Conservation (phyloP, 2,329 filamentous ascomycete genomes). For the Daldinia sp. region DNA sequence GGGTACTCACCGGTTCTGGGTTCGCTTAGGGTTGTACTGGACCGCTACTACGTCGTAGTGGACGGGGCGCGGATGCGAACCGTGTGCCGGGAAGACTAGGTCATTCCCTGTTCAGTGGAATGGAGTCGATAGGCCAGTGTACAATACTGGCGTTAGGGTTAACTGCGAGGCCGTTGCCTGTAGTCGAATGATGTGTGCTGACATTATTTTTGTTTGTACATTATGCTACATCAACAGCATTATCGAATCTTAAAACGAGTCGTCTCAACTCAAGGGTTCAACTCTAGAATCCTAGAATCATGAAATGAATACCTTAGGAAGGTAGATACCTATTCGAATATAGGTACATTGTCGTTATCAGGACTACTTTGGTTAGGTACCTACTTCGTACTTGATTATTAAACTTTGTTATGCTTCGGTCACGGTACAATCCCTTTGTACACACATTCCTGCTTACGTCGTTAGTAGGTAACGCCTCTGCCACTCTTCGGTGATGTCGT, state of each 20-base stretch:
- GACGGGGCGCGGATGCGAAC: conserved; percentile 38
- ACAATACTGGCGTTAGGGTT: conserved; percentile 17
- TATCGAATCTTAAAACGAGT: conserved; percentile 6
- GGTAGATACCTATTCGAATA: neutral
- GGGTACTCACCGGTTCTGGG: conserved; percentile 42
- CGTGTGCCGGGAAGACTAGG: conserved; percentile 35
- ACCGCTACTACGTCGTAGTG: conserved; percentile 27
- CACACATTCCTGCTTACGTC: neutral
- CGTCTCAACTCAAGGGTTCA: neutral
- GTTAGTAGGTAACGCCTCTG: neutral
- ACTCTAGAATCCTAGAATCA: neutral
- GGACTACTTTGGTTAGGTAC: neutral
- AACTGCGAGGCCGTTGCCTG: conserved; percentile 21
- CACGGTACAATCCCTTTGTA: neutral
- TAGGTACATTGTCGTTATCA: neutral
- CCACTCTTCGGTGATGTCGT: neutral
- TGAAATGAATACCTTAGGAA: neutral
- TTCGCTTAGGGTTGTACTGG: conserved; percentile 37
- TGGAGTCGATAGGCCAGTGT: conserved; percentile 29
- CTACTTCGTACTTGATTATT: neutral
- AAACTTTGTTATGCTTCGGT: neutral
- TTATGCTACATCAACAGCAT: conserved; percentile 1
- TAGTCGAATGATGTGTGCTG: conserved; percentile 32
- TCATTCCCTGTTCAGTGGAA: conserved; percentile 27
- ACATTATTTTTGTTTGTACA: conserved; percentile 17